Evolutionary conservation across 169 alveolate genomes (phyloP), one percentile per base, ranked within the genome.

Genomic region (Plasmodium adleri): DNA sequence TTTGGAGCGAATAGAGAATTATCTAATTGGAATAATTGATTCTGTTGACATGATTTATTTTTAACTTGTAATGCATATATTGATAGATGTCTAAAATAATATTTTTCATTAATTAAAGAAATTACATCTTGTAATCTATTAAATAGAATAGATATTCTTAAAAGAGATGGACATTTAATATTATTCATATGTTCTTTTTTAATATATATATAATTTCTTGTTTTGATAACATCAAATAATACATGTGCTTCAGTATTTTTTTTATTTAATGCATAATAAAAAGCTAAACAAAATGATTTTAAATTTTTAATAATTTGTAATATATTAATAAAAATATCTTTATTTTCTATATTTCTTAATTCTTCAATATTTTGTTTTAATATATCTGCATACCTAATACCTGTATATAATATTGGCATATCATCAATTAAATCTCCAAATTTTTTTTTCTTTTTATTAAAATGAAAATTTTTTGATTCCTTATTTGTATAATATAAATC

Each of bases 211-310:
- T 90, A 60, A 43, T 86, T 78, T 94, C 97, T 74, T 20, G 74
- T 47, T 63, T 91, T 76, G 22, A 94, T 72, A 93, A 94, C 90
- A 75, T 94, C 91, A 22, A 90, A 63, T 68, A 94, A 86, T 0
- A 94, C 93, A 92, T 92, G 88, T 2, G 95, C 95, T 54, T 94
- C 96, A 47, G 89, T 88, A 71, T 85, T 59, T 63, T 92, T 92
- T 12, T 73, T 93, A 28, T 15, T 56, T 13, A 64, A 26, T 59
- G 93, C 88, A 45, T 91, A 83, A 80, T 94, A 86, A 66, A 92
- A 68, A 43, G 95, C 94, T 49, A 94, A 74, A 32, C 91, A 73
- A 66, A 88, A 71, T n/a, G 93, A 92, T 62, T 93, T 90, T 13
- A 92, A 93, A 47, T 93, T 90, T 64, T 88, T 74, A 28, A 91